Evolutionary conservation across 768 basidiomycete genomes (phyloP), one percentile per base, ranked within the genome.

Genomic region (Leccinum fibrillosum): DNA sequence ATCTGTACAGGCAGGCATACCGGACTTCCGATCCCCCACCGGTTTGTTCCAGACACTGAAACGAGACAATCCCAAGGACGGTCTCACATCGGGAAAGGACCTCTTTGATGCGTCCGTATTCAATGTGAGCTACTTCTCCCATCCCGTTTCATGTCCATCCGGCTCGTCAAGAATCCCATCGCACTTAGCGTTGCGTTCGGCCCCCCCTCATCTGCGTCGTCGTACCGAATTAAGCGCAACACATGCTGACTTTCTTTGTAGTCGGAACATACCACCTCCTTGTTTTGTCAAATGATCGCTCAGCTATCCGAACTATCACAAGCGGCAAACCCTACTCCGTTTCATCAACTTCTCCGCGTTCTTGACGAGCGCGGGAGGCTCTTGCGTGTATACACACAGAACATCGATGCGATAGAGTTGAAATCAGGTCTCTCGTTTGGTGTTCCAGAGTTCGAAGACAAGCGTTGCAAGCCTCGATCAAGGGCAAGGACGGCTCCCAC

Each of bases 91-190:
- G 4, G 90, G 92, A 2, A 93, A 87, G 71, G 93, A 95, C 68
- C 77, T 96, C 3, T 96, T 96, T 66, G 90, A 95, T 78, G 90
- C 91, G 15, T 91, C 90, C 17, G 89, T 93, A 2, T 92, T 96
- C 72, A 86, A 86, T 63, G 93, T 94, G 74, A 76, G 85, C 48
- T 2, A 4, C 26, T 42, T 34, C 32, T 9, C 34, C 42, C 49
- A 35, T 37, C 49, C 49, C 61, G 28, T 59, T 49, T 58, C 1
- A 37, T 28, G 9, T 59, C 35, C 61, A 37, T 55, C 54, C 44
- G 44, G 34, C 37, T n/a, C 30, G 52, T 32, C 56, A 35, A 49
- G 53, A 48, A 45, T 25, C 34, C 52, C 11, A 30, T 12, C 17
- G 6, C 4, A 34, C 35, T 19, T 26, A 47, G 19, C 32, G 21